phyloP scores from a whole-genome alignment of 108 stramenopile species.

The Cyclotella cryptica region DNA sequence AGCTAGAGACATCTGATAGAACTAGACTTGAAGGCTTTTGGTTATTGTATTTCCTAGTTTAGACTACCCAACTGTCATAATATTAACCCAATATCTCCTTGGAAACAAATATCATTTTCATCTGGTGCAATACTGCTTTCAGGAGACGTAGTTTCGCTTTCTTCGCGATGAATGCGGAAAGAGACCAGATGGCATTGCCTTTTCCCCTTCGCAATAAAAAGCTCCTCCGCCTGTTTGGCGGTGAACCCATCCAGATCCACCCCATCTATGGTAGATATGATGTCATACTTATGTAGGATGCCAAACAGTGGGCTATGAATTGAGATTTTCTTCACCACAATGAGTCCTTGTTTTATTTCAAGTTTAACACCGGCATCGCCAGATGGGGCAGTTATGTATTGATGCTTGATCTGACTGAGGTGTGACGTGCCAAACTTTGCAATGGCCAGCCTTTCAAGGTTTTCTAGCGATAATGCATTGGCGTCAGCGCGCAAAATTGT shows the following conservation, averaged over 20 bases:
- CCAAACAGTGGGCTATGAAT: neutral
- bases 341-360: neutral
- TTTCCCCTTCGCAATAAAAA: neutral
- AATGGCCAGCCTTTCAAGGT: neutral
- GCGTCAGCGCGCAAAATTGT: neutral
- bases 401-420: neutral
- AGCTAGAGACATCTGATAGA: constrained; percentile 18
- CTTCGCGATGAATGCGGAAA: neutral
- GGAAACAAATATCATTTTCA: too few species aligned
- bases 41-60: neutral
- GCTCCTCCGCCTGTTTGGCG: neutral
- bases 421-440: neutral
- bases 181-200: neutral
- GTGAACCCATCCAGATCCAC: constrained; percentile 13
- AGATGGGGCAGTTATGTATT: neutral
- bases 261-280: neutral
- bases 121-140: neutral
- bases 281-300: constrained; percentile 5
- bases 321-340: constrained; percentile 1
- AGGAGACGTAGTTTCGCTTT: neutral
- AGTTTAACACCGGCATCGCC: neutral
- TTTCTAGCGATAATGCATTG: neutral
- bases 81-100: neutral
- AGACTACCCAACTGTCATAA: neutral
- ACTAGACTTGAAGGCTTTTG: neutral